These are phyloP conservation scores for Carex littledalei DNA, from an alignment of 176 grass and related monocot genomes.

Conservation along the genomic window DNA sequence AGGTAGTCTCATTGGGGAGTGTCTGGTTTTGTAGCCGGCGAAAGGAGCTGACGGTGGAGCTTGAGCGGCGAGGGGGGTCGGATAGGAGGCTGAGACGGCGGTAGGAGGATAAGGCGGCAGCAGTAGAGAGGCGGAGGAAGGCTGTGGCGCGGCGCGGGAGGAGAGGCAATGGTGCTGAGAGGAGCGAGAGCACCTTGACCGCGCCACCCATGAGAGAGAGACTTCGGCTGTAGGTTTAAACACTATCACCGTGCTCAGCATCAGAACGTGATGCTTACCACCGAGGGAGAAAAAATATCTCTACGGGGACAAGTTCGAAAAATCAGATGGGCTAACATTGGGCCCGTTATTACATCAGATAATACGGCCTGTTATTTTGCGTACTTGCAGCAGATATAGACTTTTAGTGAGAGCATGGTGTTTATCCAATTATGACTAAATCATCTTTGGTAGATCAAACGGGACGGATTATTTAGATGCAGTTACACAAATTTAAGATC, in stretches of 20 bases:
- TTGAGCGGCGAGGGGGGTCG: background rate
- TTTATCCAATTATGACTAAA: background rate
- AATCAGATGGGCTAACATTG: background rate
- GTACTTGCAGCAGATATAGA: too few species aligned
- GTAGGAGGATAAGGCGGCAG: constrained; percentile 15
- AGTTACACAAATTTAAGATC: background rate
- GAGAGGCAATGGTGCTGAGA: constrained; percentile 51
- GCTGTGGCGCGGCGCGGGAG: constrained; percentile 26
- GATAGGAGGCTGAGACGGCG: constrained; percentile 23
- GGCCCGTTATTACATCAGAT: background rate
- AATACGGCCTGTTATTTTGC: background rate
- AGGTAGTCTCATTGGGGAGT: background rate
- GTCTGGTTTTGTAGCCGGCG: constrained; percentile 4
- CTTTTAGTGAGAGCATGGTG: background rate
- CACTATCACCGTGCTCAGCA: background rate
- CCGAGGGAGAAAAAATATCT: constrained; percentile 32
- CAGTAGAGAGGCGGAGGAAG: constrained; percentile 32
- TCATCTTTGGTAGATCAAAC: background rate
- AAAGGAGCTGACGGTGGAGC: constrained; percentile 18
- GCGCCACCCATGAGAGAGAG: constrained; percentile 57
- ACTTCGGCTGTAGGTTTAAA: background rate
- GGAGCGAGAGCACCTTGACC: constrained; percentile 51
- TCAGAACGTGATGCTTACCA: background rate
- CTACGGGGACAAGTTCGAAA: background rate
- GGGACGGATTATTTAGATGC: background rate